Evolutionary conservation across 352 stramenopile species (phyloP).

Genomic region (Pythium aquatile): DNA sequence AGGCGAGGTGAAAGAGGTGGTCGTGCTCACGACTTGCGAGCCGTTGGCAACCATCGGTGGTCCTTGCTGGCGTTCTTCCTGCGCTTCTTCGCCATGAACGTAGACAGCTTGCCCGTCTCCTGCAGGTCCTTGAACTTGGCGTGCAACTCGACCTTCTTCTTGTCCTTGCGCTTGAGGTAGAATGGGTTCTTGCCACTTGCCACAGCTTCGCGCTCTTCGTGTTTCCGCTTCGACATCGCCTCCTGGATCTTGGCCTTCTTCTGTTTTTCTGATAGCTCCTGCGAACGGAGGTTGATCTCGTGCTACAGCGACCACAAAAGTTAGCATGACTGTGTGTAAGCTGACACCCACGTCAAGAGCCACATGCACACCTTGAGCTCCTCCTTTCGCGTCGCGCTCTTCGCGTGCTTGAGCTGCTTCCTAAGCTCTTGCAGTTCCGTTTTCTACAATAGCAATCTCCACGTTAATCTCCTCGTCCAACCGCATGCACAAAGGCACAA

Average conservation of each 20-base stretch:
- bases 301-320: slow-evolving; percentile 29
- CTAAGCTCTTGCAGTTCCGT: slow-evolving; percentile 83
- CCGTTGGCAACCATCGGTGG: slow-evolving; percentile 87
- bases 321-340: neutral
- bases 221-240: slow-evolving; percentile 77
- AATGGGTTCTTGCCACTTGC: slow-evolving; percentile 88
- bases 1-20: neutral
- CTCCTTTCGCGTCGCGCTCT: slow-evolving; percentile 66
- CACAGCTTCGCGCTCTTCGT: slow-evolving; percentile 87
- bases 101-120: slow-evolving; percentile 84
- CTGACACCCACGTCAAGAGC: no score
- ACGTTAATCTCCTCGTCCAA: neutral
- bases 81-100: slow-evolving; percentile 93
- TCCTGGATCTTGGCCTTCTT: slow-evolving; percentile 73
- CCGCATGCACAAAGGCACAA: no score
- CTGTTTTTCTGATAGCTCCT: slow-evolving; percentile 72
- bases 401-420: slow-evolving; percentile 69
- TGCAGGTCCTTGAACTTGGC: slow-evolving; percentile 91
- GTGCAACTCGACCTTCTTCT: slow-evolving; percentile 89
- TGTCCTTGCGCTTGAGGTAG: slow-evolving; percentile 92
- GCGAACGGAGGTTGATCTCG: slow-evolving; percentile 64
- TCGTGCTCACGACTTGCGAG: slow-evolving; percentile 55
- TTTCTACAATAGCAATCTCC: slow-evolving; percentile 33
- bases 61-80: slow-evolving; percentile 94
- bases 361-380: slow-evolving; percentile 61